These are phyloP conservation scores for Stramenopiles sp. DNA, from an alignment of 352 stramenopile species.

Conservation along the genomic window DNA sequence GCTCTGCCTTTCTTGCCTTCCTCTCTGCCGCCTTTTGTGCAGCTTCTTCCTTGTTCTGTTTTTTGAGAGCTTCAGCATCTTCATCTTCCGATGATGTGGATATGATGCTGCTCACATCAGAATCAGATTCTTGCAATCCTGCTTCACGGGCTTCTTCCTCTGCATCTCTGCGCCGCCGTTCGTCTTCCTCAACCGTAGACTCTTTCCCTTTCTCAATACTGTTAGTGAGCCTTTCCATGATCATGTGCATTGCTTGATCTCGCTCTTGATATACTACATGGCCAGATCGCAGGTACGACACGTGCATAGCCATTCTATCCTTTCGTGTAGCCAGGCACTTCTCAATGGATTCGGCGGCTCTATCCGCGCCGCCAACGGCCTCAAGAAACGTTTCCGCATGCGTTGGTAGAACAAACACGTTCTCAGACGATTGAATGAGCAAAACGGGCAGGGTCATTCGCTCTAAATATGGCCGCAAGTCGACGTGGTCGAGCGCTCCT, in stretches of 20 bases:
- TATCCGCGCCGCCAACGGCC: not conserved
- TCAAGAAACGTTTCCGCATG: not conserved
- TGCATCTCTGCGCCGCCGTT: not conserved
- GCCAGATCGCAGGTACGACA: not conserved
- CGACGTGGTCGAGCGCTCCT: not conserved
- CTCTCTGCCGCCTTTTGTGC: not conserved
- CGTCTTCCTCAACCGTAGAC: not conserved
- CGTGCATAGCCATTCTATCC: not conserved
- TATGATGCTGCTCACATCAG: not conserved
- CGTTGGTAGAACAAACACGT: not conserved
- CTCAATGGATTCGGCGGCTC: not conserved
- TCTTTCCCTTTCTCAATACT: not conserved
- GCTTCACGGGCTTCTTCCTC: not conserved
- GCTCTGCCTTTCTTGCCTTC: not conserved
- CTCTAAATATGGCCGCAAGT: not conserved
- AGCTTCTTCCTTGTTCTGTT: not conserved
- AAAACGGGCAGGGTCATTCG: not conserved
- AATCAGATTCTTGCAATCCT: not conserved
- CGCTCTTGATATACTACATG: not conserved
- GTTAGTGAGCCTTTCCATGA: not conserved
- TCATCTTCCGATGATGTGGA: not conserved
- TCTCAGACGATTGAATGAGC: not conserved
- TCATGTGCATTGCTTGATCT: not conserved
- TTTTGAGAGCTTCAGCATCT: not conserved
- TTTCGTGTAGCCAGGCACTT: not conserved